phyloP scores from a whole-genome alignment of 2,329 filamentous ascomycete species.

The Diaporthe sp. region DNA sequence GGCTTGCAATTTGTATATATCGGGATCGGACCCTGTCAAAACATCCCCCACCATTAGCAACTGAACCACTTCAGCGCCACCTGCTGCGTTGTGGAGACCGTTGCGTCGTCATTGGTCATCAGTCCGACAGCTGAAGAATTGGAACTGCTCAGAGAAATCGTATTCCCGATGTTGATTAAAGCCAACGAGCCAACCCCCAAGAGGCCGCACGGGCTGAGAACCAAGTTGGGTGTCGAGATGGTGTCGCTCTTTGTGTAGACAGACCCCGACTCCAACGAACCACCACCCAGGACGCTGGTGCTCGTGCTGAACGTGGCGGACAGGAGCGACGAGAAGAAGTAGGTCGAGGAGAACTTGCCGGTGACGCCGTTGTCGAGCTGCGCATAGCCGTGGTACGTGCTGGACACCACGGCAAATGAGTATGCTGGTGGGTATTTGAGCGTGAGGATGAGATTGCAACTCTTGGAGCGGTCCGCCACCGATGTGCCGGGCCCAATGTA shows the following conservation, averaged over 20 bases:
- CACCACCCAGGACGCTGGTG: constrained; percentile 37
- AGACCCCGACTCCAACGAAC: constrained; percentile 1
- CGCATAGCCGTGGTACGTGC: constrained; percentile 42
- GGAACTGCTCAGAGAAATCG: constrained; percentile 36
- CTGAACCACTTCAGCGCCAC: constrained; percentile 29
- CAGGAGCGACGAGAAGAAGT: constrained; percentile 34
- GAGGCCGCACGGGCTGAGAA: constrained; percentile 36
- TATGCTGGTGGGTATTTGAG: constrained; percentile 40
- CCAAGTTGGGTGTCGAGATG: constrained; percentile 29
- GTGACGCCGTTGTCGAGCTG: constrained; percentile 39
- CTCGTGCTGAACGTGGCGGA: constrained; percentile 30
- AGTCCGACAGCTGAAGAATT: constrained; percentile 34
- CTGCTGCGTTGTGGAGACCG: constrained; percentile 41
- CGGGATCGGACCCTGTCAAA: not conserved
- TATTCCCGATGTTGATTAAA: constrained; percentile 24
- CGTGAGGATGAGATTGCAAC: constrained; percentile 39
- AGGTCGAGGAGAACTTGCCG: constrained; percentile 35
- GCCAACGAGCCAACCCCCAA: constrained; percentile 45
- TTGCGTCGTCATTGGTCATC: constrained; percentile 41
- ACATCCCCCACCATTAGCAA: not conserved
- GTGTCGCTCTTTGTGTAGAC: constrained; percentile 38
- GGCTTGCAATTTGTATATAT: not conserved
- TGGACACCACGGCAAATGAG: constrained; percentile 38
- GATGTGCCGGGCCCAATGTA: constrained; percentile 35
- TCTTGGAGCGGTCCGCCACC: constrained; percentile 44